Base-by-base conservation (phyloP, 1,284 basidiomycete genomes). In the Ustilago tritici region DNA sequence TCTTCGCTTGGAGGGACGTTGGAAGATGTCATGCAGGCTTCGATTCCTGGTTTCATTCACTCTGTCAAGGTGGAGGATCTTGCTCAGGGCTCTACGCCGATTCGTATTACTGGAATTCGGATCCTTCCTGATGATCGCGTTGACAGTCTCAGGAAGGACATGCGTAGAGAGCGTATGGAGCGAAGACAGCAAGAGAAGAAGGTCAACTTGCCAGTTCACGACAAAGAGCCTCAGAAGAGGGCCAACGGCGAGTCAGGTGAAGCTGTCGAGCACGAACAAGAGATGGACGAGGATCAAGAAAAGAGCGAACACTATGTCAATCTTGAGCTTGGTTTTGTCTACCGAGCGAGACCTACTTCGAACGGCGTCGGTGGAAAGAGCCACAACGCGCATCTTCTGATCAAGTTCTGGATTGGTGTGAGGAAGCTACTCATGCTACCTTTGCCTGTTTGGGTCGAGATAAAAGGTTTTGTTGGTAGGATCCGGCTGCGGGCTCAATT, bases 21-120 rank as follows among this genome's bases (percentile, higher is more conserved):
- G 15, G 80, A 81, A 38, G 80, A 81, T 46, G 78, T 81, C 46
- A 69, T 81, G 71, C 75, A 79, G 46, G 80, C 80, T 4, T 78
- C 75, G 8, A 68, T 76, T 9, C 78, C 77, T 2, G 38, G 47
- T 7, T 78, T 81, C 54, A 79, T 81, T 38, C 71, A 81, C 23
- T 61, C 64, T 0, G 78, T 81, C 69, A 81, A 81, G 32, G 80
- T 81, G 5, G 70, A 65, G 23, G 80, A 81, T 23, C 53, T 80
- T 17, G 65, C 75, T 2, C 80, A 81, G 43, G 78, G 78, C 11
- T 62, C 65, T 28, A 81, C 78, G 0, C 75, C 78, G 2, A 41
- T 80, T 2, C 71, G 78, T n/a, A 61, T 80, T 56, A 78, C 76
- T 4, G 78, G 67, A 4, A 64, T 79, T 10, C 53, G 75, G 4